Base-by-base conservation (phyloP, 106 monocot genomes). In the Agapanthus africanus region DNA sequence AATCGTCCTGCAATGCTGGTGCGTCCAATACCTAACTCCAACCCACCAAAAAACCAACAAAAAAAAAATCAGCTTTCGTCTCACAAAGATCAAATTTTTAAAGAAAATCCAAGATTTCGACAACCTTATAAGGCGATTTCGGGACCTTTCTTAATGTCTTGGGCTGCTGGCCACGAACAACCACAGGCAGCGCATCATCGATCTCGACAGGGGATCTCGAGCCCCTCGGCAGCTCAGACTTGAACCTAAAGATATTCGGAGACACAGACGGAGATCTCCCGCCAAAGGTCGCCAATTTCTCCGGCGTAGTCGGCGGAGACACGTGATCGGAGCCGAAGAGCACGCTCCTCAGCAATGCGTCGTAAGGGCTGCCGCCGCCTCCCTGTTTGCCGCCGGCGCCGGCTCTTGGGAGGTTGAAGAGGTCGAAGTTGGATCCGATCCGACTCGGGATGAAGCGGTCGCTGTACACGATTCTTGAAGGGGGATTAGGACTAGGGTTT, bases 1-100 rank as follows among this genome's bases (percentile, higher is more conserved):
- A 99, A 83, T 99, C 97, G 39, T 99, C 97, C 65, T 90, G 92
- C 70, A 99, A 84, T 46, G 87, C 91, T 18, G 97, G 97, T 1
- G 97, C 97, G 81, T 99, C 97, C 21, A 99, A 70, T 19, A 99
- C 97, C 97, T 99, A 44, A 63, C 41, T 38, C 38, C 65, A 95
- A n/a, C n/a, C n/a, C n/a, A n/a, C n/a, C n/a, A n/a, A n/a, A n/a
- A n/a, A n/a, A n/a, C n/a, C n/a, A n/a, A n/a, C n/a, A n/a, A n/a
- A n/a, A 47, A 33, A 3, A 7, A 23, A 5, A 64, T 36, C 61
- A 61, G 41, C 23, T 39, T 26, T 27, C 65, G 62, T 26, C 0
- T 42, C 3, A 23, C 46, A 41, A 46, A 66, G 23, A 18, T 40
- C 11, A 27, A 76, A 66, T 36, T 31, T 10, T 44, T 39, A 11